Percentiles rank a stretch among this genome's conserved stretches.
These are phyloP conservation scores for Guadua angustifolia DNA, from an alignment of 176 grass and related monocot genomes.

Conservation along the genomic window DNA sequence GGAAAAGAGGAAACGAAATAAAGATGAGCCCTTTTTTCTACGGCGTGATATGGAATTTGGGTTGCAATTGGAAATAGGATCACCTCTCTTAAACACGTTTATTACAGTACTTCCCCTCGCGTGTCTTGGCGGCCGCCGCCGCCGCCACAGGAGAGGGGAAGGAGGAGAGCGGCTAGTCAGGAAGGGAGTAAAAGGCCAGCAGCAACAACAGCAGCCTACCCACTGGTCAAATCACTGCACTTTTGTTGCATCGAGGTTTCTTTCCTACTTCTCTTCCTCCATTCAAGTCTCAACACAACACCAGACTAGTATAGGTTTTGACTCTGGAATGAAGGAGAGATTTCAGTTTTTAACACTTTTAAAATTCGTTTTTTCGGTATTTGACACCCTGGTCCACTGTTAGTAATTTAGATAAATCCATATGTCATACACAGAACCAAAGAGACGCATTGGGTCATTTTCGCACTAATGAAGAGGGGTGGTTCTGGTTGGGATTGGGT, in stretches of 20 bases:
- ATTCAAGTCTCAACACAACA: no score
- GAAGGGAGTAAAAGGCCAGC: background rate
- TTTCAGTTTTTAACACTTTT: no score
- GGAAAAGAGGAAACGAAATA: background rate
- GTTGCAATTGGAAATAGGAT: background rate
- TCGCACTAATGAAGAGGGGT: no score
- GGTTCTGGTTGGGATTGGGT: no score
- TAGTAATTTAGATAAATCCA: no score
- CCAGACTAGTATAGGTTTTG: no score
- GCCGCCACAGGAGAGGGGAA: background rate
- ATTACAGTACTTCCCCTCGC: background rate
- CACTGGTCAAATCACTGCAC: background rate
- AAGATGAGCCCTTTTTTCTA: background rate
- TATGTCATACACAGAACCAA: no score
- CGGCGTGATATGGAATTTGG: slow-evolving; percentile 31
- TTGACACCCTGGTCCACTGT: no score
- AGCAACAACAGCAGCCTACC: background rate
- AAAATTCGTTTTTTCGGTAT: no score
- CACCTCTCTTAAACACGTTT: background rate
- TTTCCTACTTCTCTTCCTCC: background rate
- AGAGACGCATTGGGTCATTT: no score
- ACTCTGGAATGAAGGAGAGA: no score
- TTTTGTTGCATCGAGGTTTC: background rate
- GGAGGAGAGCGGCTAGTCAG: background rate
- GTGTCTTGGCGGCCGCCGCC: slow-evolving; percentile 21